Evolutionary conservation across 2,329 filamentous ascomycete genomes (phyloP).

Genomic region (Raffaelea arxii): DNA sequence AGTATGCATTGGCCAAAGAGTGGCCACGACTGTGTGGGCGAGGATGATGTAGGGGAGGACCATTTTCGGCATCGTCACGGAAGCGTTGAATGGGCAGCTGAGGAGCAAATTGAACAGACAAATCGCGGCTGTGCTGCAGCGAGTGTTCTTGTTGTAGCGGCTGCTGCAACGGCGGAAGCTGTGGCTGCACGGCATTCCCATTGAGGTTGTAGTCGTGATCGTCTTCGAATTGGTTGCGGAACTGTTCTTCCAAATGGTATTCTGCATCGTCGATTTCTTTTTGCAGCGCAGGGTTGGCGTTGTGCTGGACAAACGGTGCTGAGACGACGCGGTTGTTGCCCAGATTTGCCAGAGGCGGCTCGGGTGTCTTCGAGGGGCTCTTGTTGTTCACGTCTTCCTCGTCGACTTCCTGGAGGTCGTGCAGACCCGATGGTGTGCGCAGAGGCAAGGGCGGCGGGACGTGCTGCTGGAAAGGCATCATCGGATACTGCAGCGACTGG

Average conservation of each 20-base stretch:
- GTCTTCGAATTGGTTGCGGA: conserved; percentile 69
- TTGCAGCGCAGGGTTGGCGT: conserved; percentile 68
- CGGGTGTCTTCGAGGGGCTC: conserved; percentile 44
- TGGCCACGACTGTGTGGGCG: conserved; percentile 66
- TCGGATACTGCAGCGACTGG: conserved; percentile 48
- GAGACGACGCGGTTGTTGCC: background rate
- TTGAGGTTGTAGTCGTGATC: conserved; percentile 62
- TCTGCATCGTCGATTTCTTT: conserved; percentile 79
- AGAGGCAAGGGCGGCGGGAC: conserved; percentile 43
- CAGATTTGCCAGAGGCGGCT: conserved; percentile 22
- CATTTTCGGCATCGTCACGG: conserved; percentile 41
- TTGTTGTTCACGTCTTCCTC: conserved; percentile 48
- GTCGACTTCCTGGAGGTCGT: conserved; percentile 65
- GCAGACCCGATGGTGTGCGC: conserved; percentile 52
- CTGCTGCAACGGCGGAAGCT: conserved; percentile 13
- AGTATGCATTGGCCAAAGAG: conserved; percentile 59
- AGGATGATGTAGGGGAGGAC: conserved; percentile 57
- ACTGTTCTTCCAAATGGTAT: conserved; percentile 72
- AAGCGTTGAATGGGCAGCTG: conserved; percentile 36
- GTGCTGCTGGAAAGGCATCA: conserved; percentile 47
- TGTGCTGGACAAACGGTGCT: conserved; percentile 42
- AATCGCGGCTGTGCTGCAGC: conserved; percentile 29
- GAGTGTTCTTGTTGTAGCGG: conserved; percentile 9
- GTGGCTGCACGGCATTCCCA: conserved; percentile 26
- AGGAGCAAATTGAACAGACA: conserved; percentile 34